Base-by-base conservation (phyloP, 768 basidiomycete genomes). In the Tylopilus rubrobrunneus region DNA sequence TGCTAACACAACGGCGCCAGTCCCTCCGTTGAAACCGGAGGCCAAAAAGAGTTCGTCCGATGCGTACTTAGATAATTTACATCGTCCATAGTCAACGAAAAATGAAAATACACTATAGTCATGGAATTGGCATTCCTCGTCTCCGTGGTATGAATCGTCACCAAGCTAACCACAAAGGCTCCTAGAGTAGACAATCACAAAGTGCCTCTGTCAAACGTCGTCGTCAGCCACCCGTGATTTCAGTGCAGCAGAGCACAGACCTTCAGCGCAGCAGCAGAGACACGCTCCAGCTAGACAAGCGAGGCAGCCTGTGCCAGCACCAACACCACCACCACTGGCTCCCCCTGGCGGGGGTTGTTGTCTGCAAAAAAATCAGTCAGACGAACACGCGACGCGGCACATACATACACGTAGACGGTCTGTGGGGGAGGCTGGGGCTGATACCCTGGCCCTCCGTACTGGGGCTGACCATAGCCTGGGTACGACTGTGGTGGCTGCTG, bases 401-500 rank as follows among this genome's bases (percentile, higher is more conserved):
- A 17, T 34, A 78, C 87, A 59, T 64, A 90, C 89, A 90, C 86
- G 64, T 89, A 87, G 49, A 92, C 84, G 0, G 86, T 84, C 67
- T 92, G 89, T 17, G 90, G 89, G n/a, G 83, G 84, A 17, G 83
- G 85, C 58, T 86, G 81, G 15, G 81, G 80, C 49, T 80, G 77
- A 59, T 79, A 80, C 3, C 66, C 68, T 12, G 53, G 62, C 10
- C 66, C 66, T 7, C 63, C 63, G 19, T 64, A 62, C 31, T 14
- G 55, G 27, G 64, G 66, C 53, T 76, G 75, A 23, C 65, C 64
- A 10, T 70, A 67, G 27, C 71, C 71, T 52, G 84, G 81, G 67
- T 90, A 87, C 0, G 85, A 73, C 61, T 86, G 83, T 57, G 80
- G 84, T 12, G 88, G 89, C 71, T 85, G 83, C 76, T 89, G 76